Base-by-base conservation (phyloP, 441 rosid genomes). In the Gossypium davidsonii region DNA sequence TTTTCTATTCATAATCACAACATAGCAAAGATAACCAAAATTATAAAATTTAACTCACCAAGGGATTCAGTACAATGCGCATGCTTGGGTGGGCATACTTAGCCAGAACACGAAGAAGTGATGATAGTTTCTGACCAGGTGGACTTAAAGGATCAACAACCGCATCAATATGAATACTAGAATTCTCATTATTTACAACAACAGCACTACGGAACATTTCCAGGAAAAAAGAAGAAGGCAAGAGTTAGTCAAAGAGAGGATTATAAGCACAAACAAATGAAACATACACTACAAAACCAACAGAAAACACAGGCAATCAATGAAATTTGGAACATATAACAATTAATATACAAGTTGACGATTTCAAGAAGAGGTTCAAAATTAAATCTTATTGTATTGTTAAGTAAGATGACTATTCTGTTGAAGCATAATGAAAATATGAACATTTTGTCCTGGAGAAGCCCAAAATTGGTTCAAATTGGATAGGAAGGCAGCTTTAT, bases 101-200 rank as follows among this genome's bases (percentile, higher is more conserved):
- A 84, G 78, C 84, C 46, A 96, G 79, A 73, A 91, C 83, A 73
- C 80, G 91, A 84, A 96, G 97, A 85, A 96, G 87, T 9, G 97
- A 84, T 77, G 97, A 90, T 73, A 96, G 80, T 81, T 92, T 93
- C 83, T 96, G 98, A 76, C 98, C 98, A 55, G 80, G 62, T 66
- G 96, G 87, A 83, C 98, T 91, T 75, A 96, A 80, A 72, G 99
- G 99, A 88, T 96, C 99, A 75, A 96, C 64, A 70, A 96, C 97
- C 52, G 96, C 98, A 85, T 93, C 99, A 51, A 96, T 84, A 79
- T 96, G 99, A 80, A 96, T 78, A 69, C 87, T 83, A 59, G 97
- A 79, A 80, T 89, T 85, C 83, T 87, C 98, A 81, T 88, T 85
- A 28, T 57, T 57, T 21, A 57, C 31, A 57, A 57, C 61, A 57